A percentile compares a stretch with the other conserved stretches of the same genome.
Conservation (phyloP, 306 rosid genomes). For the Cyclanthera cordifolia region DNA sequence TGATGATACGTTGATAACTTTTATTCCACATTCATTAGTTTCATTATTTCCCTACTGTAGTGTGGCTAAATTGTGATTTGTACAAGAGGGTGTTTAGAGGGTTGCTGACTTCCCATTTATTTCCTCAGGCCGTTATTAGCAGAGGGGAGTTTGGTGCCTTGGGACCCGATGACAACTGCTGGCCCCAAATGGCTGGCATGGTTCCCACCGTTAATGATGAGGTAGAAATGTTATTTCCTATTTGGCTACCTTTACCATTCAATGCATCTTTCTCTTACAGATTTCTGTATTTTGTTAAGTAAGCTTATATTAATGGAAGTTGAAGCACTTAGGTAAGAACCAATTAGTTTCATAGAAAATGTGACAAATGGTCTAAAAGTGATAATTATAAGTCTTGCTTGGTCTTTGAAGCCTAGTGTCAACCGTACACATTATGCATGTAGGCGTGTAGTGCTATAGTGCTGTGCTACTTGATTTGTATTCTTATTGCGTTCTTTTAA, state of each 20-base stretch:
- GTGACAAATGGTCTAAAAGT: neutral
- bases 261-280: constrained; percentile 12
- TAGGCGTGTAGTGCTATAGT: too few relatives aligned
- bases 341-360: neutral
- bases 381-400: neutral
- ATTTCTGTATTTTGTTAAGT: neutral
- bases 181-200: constrained; percentile 91
- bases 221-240: constrained; percentile 26
- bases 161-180: constrained; percentile 67
- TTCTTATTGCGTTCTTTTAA: neutral
- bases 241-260: constrained; percentile 5
- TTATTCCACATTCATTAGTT: neutral
- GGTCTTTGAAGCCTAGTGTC: neutral
- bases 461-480: neutral
- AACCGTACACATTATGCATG: too few relatives aligned
- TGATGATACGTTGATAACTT: neutral
- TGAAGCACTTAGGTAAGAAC: neutral
- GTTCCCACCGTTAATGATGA: constrained; percentile 47
- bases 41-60: neutral
- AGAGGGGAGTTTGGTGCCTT: constrained; percentile 70
- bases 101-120: constrained; percentile 21
- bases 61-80: neutral
- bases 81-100: neutral
- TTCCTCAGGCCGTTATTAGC: constrained; percentile 78
- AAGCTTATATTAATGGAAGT: neutral